A percentile compares a stretch with the other conserved stretches of the same genome.
Conservation (phyloP, 2,329 filamentous ascomycete species). For the Colletotrichum brevisporum region DNA sequence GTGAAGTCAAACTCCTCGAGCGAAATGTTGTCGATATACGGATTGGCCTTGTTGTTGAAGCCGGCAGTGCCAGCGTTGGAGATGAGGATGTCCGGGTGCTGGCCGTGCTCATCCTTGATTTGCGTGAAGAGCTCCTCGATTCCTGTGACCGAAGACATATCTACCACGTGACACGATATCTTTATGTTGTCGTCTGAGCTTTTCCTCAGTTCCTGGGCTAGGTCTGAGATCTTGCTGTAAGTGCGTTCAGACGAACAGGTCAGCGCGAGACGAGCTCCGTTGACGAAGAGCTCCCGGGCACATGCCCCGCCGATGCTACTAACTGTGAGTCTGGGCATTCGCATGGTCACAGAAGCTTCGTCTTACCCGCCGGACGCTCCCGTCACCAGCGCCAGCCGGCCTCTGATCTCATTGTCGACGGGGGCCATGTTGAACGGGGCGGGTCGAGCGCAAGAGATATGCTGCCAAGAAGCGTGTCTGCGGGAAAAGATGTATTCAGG, state of each 20-base stretch:
- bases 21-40: conserved; percentile 69
- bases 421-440: conserved; percentile 17
- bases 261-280: conserved; percentile 69
- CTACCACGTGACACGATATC: conserved; percentile 70
- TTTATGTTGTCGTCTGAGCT: not conserved
- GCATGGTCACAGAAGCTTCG: not conserved
- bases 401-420: conserved; percentile 62
- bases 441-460: not conserved
- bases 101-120: conserved; percentile 65
- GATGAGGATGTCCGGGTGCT: conserved; percentile 73
- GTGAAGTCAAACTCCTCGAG: conserved; percentile 76
- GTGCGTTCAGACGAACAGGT: conserved; percentile 59
- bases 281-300: conserved; percentile 66
- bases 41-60: conserved; percentile 71
- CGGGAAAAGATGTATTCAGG: not conserved
- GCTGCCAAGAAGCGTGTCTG: not conserved
- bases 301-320: conserved; percentile 72
- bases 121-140: conserved; percentile 68
- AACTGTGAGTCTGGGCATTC: conserved; percentile 15
- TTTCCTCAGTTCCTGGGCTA: conserved; percentile 9
- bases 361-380: conserved; percentile 73
- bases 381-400: conserved; percentile 70
- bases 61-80: conserved; percentile 70
- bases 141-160: conserved; percentile 68
- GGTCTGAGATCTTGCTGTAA: conserved; percentile 23